phyloP scores from a whole-genome alignment of 192 early-diverging fungal genomes.

The Phlyctochytrium planicorne region DNA sequence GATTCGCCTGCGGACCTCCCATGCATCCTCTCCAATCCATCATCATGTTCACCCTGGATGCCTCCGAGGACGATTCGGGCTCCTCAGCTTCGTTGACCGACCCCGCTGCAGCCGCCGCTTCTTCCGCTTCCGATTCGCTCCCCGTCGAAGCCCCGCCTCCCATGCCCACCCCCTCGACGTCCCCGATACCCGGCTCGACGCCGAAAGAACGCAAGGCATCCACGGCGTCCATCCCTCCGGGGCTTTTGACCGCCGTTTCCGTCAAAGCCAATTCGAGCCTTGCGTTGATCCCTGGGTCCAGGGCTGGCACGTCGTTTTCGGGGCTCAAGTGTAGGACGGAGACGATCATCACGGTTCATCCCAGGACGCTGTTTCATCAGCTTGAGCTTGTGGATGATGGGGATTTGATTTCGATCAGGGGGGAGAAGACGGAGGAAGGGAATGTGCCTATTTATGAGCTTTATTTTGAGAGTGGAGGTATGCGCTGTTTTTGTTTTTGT shows the following conservation, averaged over 20 bases:
- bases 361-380: constrained; percentile 34
- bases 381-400: constrained; percentile 38
- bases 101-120: neutral
- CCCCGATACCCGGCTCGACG: neutral
- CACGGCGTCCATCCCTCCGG: neutral
- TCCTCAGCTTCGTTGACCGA: neutral
- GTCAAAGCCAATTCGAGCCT: neutral
- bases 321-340: constrained; percentile 13
- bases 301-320: constrained; percentile 8
- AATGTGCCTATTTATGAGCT: constrained; percentile 31
- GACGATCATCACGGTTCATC: constrained; percentile 29
- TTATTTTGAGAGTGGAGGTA: constrained; percentile 38
- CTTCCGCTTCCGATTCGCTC: constrained; percentile 5
- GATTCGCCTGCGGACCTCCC: constrained; percentile 32
- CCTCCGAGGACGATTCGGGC: neutral
- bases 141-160: constrained; percentile 24
- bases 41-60: neutral
- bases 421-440: constrained; percentile 33
- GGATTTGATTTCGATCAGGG: constrained; percentile 31
- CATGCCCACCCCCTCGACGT: neutral
- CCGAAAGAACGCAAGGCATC: neutral
- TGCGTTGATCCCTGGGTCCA: neutral
- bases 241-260: neutral
- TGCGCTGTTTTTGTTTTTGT: neutral
- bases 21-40: neutral